Percentiles rank a stretch among this genome's conserved stretches.
These are phyloP conservation scores for Echria macrotheca DNA, from an alignment of 495 filamentous ascomycete genomes.

Conservation along the genomic window DNA sequence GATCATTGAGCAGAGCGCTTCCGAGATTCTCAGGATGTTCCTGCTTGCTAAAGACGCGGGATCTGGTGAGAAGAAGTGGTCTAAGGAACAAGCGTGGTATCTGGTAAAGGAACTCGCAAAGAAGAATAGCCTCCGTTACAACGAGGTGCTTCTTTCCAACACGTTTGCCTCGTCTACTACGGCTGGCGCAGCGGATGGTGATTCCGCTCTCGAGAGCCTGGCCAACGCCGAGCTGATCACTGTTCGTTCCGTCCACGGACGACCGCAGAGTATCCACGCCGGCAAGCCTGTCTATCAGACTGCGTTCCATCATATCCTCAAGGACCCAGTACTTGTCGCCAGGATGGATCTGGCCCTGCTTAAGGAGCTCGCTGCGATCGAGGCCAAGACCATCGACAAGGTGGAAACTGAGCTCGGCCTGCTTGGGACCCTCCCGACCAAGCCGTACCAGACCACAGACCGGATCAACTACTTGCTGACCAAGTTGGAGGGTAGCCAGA, in stretches of 20 bases:
- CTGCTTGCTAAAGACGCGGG: constrained; percentile 49
- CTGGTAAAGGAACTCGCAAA: constrained; percentile 68
- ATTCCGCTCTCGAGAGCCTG: constrained; percentile 68
- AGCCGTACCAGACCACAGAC: constrained; percentile 54
- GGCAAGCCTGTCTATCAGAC: constrained; percentile 85
- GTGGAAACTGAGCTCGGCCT: constrained; percentile 71
- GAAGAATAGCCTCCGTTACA: constrained; percentile 63
- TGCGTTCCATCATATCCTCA: constrained; percentile 65
- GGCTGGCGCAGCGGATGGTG: constrained; percentile 44
- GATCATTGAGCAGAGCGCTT: constrained; percentile 80
- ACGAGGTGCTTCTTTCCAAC: constrained; percentile 70
- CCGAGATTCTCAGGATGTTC: constrained; percentile 92
- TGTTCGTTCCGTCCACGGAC: constrained; percentile 64
- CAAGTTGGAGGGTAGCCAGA: constrained; percentile 68
- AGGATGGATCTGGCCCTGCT: constrained; percentile 70
- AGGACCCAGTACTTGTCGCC: constrained; percentile 66
- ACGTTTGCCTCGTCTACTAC: constrained; percentile 56
- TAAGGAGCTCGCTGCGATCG: constrained; percentile 59
- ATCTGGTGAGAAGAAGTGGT: constrained; percentile 59
- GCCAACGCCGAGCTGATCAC: constrained; percentile 85
- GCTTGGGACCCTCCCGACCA: constrained; percentile 54
- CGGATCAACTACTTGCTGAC: constrained; percentile 64
- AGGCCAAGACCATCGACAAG: constrained; percentile 70
- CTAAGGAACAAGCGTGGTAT: constrained; percentile 81
- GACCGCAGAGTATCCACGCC: constrained; percentile 68